Evolutionary conservation across 371 early-diverging fungal species (phyloP).

Genomic region (Lichtheimia ramosa): DNA sequence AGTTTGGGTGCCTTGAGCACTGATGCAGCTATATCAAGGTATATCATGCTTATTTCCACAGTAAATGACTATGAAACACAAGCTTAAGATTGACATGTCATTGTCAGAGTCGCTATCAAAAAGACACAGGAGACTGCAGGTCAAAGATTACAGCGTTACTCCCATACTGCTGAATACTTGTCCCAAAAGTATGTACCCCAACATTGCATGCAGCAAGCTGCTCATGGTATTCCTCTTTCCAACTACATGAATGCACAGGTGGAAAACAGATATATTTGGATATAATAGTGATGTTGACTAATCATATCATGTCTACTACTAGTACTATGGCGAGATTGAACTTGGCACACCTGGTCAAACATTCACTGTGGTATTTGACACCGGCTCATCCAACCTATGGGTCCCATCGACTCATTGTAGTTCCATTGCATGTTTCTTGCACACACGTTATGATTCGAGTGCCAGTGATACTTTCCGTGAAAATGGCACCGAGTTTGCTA

Average conservation of each 20-base stretch:
- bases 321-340: constrained; percentile 83
- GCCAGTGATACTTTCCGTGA: constrained; percentile 68
- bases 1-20: constrained; percentile 11
- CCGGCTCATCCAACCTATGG: constrained; percentile 95
- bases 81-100: not conserved
- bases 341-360: constrained; percentile 88
- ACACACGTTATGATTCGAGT: constrained; percentile 77
- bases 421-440: constrained; percentile 93
- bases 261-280: not conserved
- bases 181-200: constrained; percentile 73
- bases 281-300: not conserved
- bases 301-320: constrained; percentile 48
- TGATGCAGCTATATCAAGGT: constrained; percentile 37
- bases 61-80: not conserved
- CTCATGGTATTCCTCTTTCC: constrained; percentile 83
- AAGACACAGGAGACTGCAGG: constrained; percentile 65
- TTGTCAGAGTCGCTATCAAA: constrained; percentile 69
- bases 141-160: constrained; percentile 62
- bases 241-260: constrained; percentile 96
- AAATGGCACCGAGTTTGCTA: constrained; percentile 91
- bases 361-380: constrained; percentile 95
- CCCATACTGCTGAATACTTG: constrained; percentile 62
- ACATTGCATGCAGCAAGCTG: constrained; percentile 28
- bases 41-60: not conserved
- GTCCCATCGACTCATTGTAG: constrained; percentile 93